Evolutionary conservation across 2,329 filamentous ascomycete genomes (phyloP).

Genomic region (Fusarium nisikadoi): DNA sequence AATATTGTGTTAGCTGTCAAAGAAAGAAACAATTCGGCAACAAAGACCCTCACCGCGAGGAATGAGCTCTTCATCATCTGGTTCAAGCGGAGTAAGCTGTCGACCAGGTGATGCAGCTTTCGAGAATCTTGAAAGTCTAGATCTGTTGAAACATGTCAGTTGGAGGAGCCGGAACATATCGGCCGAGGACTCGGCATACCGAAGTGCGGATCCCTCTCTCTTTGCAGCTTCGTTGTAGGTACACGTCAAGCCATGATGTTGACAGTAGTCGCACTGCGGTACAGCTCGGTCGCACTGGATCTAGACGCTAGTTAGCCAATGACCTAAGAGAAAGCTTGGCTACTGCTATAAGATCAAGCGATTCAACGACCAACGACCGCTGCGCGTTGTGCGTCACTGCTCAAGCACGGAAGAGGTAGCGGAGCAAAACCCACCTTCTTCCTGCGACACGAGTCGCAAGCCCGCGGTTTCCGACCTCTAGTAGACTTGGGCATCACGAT

Average conservation of each 20-base stretch:
- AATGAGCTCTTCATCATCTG: not conserved
- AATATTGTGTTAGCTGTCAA: fast-evolving
- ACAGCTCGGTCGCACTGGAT: slow-evolving; percentile 2
- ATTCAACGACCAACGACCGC: not conserved
- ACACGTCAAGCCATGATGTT: not conserved
- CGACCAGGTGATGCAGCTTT: fast-evolving
- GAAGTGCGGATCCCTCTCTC: not conserved
- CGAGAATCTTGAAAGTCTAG: fast-evolving
- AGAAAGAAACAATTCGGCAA: fast-evolving
- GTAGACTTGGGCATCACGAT: not conserved
- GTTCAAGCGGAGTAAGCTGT: fast-evolving
- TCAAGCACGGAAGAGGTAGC: not conserved
- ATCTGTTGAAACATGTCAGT: not conserved
- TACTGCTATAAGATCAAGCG: not conserved
- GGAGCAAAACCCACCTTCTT: not conserved
- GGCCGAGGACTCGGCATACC: not conserved
- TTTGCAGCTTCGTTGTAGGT: not conserved
- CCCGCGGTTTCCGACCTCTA: not conserved
- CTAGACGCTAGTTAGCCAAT: not conserved
- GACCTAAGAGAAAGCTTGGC: fast-evolving
- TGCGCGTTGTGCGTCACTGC: not conserved
- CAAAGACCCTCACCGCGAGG: fast-evolving
- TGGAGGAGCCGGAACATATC: fast-evolving
- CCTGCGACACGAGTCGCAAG: slow-evolving; percentile 11
- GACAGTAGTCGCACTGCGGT: slow-evolving; percentile 11